Evolutionary conservation across 148 eudicot genomes (phyloP).

Genomic region (Silene conica): DNA sequence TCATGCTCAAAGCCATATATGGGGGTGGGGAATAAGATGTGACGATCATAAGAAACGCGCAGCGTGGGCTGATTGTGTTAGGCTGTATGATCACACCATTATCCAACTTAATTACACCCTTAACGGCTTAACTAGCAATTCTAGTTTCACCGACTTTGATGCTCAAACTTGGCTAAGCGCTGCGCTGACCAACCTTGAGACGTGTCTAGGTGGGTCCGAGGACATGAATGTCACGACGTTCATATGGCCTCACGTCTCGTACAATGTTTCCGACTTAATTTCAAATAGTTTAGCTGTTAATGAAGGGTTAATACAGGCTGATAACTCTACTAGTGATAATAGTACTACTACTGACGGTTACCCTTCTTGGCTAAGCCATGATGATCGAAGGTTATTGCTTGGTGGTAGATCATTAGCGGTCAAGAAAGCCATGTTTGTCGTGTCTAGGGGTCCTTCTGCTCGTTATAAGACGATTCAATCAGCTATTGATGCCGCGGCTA

Average conservation of each 20-base stretch:
- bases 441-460: constrained; percentile 35
- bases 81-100: constrained; percentile 49
- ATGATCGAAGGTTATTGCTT: constrained; percentile 26
- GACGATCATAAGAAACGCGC: constrained; percentile 35
- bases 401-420: constrained; percentile 21
- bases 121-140: constrained; percentile 32
- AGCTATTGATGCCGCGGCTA: constrained; percentile 48
- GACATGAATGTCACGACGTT: constrained; percentile 36
- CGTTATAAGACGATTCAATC: constrained; percentile 39
- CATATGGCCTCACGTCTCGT: constrained; percentile 33
- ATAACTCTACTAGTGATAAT: neutral
- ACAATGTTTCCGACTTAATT: constrained; percentile 41
- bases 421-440: constrained; percentile 29
- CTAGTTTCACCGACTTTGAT: constrained; percentile 29
- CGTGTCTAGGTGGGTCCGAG: constrained; percentile 32
- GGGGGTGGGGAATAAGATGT: constrained; percentile 32
- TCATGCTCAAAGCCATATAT: constrained; percentile 32
- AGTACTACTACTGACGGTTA: neutral
- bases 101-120: constrained; percentile 51
- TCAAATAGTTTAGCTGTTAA: constrained; percentile 40
- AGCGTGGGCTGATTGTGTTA: constrained; percentile 56
- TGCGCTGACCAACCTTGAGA: constrained; percentile 40
- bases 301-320: constrained; percentile 24
- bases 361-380: constrained; percentile 33
- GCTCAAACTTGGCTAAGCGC: constrained; percentile 46